Percentiles rank a stretch among this genome's conserved stretches.
These are phyloP conservation scores for Microstegium vimineum DNA, from an alignment of 176 grass and related monocot genomes.

Conservation along the genomic window DNA sequence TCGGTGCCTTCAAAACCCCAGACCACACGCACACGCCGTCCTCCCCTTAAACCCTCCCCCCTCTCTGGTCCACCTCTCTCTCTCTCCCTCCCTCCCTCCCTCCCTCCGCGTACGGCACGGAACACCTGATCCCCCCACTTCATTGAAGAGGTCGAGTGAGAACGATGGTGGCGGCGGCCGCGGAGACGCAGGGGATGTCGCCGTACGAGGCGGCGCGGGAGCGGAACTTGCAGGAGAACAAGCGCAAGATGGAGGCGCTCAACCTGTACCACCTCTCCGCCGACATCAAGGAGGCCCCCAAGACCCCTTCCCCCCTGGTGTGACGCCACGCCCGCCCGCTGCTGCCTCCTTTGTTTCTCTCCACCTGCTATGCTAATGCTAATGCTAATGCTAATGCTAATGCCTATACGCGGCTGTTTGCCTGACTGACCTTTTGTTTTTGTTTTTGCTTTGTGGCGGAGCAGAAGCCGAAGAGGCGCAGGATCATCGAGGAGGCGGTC, in stretches of 20 bases:
- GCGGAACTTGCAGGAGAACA: slow-evolving; percentile 91
- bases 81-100: no score
- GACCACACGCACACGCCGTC: background rate
- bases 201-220: slow-evolving; percentile 76
- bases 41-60: background rate
- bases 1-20: background rate
- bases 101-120: background rate
- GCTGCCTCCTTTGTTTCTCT: background rate
- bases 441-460: background rate
- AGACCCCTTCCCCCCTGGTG: slow-evolving; percentile 56
- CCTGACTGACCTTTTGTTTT: background rate
- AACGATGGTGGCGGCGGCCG: slow-evolving; percentile 37
- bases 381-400: no score
- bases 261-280: slow-evolving; percentile 78
- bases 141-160: background rate
- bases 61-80: no score
- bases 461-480: slow-evolving; percentile 77
- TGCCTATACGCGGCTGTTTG: no score
- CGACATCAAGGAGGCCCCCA: slow-evolving; percentile 49
- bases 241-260: slow-evolving; percentile 91
- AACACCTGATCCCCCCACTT: background rate
- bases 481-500: slow-evolving; percentile 30
- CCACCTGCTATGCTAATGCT: no score
- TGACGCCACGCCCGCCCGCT: background rate
- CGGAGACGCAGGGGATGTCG: slow-evolving; percentile 32